Evolutionary conservation across 495 filamentous ascomycete species (phyloP).

Genomic region (Pyronema omphalodes): DNA sequence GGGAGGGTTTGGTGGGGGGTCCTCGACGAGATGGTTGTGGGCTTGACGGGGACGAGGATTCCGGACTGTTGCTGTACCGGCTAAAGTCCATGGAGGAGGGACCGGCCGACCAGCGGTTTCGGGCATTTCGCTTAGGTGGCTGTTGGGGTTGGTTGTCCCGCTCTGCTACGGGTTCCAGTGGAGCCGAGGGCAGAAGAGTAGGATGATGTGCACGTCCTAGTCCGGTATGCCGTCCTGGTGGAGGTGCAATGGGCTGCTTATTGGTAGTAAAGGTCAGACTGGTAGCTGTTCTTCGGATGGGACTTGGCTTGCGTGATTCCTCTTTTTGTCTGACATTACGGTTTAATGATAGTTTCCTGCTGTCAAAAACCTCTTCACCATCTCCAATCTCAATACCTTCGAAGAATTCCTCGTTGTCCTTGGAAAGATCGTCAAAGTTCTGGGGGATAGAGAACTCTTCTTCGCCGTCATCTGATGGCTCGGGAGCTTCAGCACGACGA

Average conservation of each 20-base stretch:
- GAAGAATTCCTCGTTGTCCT: constrained; percentile 63
- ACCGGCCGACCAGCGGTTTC: constrained; percentile 17
- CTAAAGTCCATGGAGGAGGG: neutral
- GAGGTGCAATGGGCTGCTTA: constrained; percentile 22
- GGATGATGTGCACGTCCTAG: constrained; percentile 32
- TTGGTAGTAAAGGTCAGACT: constrained; percentile 70
- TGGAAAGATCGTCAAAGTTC: neutral
- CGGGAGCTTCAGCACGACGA: neutral
- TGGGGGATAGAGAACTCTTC: neutral
- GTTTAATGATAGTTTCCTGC: constrained; percentile 66
- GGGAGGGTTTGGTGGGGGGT: neutral
- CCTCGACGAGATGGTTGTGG: neutral
- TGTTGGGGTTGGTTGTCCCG: constrained; percentile 49
- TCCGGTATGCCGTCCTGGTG: constrained; percentile 41
- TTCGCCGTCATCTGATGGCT: neutral
- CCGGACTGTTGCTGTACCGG: neutral
- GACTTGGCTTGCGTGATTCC: constrained; percentile 41
- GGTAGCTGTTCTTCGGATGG: constrained; percentile 50
- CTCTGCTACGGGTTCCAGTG: constrained; percentile 84
- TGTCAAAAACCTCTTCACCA: constrained; percentile 54
- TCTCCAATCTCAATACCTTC: constrained; percentile 73
- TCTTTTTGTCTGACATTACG: constrained; percentile 80
- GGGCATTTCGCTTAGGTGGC: constrained; percentile 9
- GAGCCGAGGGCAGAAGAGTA: constrained; percentile 31
- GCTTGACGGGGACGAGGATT: too few species aligned